Evolutionary conservation across 108 stramenopile genomes (phyloP).

Genomic region (Conticribra guillardii): DNA sequence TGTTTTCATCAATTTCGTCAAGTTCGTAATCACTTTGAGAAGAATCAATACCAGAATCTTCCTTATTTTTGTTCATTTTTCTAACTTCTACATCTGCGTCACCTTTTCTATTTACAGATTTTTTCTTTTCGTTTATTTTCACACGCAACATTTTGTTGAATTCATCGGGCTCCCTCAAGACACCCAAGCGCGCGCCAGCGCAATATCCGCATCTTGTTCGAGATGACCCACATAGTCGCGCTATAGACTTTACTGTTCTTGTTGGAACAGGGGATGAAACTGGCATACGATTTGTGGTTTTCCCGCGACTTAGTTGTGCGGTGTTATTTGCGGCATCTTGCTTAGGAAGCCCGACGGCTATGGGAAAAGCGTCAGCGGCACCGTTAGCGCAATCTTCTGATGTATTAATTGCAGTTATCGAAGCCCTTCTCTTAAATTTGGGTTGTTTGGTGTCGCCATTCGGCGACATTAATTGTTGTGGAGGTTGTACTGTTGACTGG

Average conservation of each 20-base stretch:
- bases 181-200: conserved; percentile 56
- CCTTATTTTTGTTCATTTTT: not conserved
- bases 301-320: too few species aligned
- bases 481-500: too few species aligned
- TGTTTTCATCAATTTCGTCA: conserved; percentile 30
- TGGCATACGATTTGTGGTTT: too few species aligned
- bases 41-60: not conserved
- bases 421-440: not conserved
- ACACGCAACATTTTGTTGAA: conserved; percentile 23
- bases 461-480: too few species aligned
- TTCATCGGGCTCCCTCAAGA: conserved; percentile 33
- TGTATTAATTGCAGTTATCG: conserved; percentile 1
- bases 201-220: conserved; percentile 80
- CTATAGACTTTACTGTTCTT: conserved; percentile 20
- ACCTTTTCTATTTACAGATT: not conserved
- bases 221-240: conserved; percentile 62
- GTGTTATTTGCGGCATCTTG: too few species aligned
- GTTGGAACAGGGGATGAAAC: too few species aligned
- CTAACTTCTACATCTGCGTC: not conserved
- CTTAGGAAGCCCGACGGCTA: too few species aligned
- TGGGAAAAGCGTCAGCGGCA: too few species aligned
- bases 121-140: conserved; percentile 11
- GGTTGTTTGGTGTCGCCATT: too few species aligned
- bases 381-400: too few species aligned
- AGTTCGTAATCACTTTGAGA: not conserved